Base-by-base conservation (phyloP, 768 basidiomycete genomes). In the Russula virescens region DNA sequence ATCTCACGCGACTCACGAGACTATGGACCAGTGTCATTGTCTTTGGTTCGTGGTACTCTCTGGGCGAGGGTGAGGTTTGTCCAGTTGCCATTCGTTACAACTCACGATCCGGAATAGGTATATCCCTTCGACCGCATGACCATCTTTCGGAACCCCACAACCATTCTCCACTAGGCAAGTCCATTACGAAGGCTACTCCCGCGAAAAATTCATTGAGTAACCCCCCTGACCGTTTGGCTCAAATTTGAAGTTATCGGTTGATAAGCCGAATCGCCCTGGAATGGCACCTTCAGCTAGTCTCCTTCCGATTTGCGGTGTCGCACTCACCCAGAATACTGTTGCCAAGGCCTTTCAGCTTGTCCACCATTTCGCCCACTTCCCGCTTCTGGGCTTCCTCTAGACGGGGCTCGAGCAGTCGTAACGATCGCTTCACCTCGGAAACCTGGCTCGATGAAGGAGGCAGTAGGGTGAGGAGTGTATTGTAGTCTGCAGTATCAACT, bases 201-300 rank as follows among this genome's bases (percentile, higher is more conserved):
- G 81, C 49, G 76, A 77, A 71, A 98, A 97, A 69, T 91, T 90
- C 83, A 98, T 84, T 0, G 89, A 90, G 76, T 98, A 98, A 0
- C 96, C 94, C n/a, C 96, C 96, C 65, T 94, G 87, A 7, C 88
- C 91, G 66, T 96, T 95, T 19, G 92, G 92, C 63, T 87, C 86
- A 69, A 99, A 92, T 75, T 98, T 89, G 81, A 98, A 98, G 76
- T 96, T 98, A 71, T 98, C 87, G 0, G 95, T 98, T 16, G 89
- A 94, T 66, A 98, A 73, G 19, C 97, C 96, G 71, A 98, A 98
- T 63, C 89, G 91, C 3, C 93, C 92, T 95, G 67, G 19, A 52
- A 16, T 55, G 35, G 51, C 14, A 40, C 23, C 14, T 35, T 47
- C n/a, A 49, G 14, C 52, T 26, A 11, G 26, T 28, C 26, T 26